Conservation (phyloP, 805 yeast genomes). For the Pichia kluyveri region DNA sequence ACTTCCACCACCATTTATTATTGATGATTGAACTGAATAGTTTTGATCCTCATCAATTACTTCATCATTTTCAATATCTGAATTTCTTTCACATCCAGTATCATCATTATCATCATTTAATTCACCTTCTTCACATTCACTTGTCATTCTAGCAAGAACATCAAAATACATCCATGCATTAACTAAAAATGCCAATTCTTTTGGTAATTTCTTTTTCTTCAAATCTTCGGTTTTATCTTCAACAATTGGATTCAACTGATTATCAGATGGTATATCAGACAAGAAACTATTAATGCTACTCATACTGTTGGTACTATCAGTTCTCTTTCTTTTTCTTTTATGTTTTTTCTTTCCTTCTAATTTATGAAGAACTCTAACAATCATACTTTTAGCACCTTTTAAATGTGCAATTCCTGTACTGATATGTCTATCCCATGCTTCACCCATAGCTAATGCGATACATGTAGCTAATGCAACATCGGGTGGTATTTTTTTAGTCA, state of each 20-base stretch:
- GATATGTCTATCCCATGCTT: constrained; percentile 60
- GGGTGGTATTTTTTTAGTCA: constrained; percentile 29
- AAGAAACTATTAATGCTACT: not conserved
- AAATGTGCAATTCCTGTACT: constrained; percentile 63
- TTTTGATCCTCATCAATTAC: not conserved
- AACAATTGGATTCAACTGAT: not conserved
- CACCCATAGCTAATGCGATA: constrained; percentile 53
- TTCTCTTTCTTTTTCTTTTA: constrained; percentile 9
- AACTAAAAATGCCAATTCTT: constrained; percentile 41
- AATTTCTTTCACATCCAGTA: not conserved
- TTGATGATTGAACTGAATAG: not conserved
- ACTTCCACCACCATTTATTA: not conserved
- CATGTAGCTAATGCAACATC: constrained; percentile 63
- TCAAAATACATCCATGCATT: constrained; percentile 64
- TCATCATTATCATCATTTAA: constrained; percentile 23
- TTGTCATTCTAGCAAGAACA: constrained; percentile 57
- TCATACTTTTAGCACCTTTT: constrained; percentile 57
- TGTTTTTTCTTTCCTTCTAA: constrained; percentile 10
- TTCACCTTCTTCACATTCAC: constrained; percentile 28
- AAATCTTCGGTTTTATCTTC: not conserved
- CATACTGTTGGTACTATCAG: not conserved
- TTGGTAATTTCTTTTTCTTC: constrained; percentile 23
- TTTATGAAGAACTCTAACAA: constrained; percentile 34
- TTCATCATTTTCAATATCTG: not conserved
- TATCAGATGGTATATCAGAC: not conserved